These are phyloP conservation scores for Parathielavia appendiculata DNA, from an alignment of 495 filamentous ascomycete species.

Conservation along the genomic window DNA sequence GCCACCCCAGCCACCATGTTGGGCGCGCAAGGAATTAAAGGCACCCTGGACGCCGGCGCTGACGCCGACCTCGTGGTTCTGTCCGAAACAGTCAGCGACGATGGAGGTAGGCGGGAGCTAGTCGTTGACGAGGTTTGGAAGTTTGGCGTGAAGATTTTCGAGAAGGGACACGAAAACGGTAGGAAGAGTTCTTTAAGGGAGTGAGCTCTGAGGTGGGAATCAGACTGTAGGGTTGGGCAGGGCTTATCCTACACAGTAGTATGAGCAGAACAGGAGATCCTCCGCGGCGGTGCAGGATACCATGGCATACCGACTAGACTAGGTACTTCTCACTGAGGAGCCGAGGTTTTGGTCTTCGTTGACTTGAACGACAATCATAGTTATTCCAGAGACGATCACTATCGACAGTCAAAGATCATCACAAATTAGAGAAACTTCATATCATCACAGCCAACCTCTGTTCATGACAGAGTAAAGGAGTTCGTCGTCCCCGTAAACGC, in stretches of 20 bases:
- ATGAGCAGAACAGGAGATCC: no score
- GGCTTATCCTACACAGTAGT: no score
- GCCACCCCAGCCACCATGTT: constrained; percentile 69
- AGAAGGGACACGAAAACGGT: neutral
- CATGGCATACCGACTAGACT: no score
- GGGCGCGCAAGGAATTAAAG: constrained; percentile 61
- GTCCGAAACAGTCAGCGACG: constrained; percentile 36
- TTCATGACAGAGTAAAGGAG: constrained; percentile 49
- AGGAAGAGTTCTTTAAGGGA: neutral
- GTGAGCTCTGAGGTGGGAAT: no score
- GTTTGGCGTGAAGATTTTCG: constrained; percentile 23
- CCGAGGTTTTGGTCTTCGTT: neutral
- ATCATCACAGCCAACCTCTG: constrained; percentile 3
- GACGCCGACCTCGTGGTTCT: constrained; percentile 79
- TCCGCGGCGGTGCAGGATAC: no score
- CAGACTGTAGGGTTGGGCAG: no score
- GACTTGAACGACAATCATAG: neutral
- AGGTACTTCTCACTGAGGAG: no score
- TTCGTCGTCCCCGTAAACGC: constrained; percentile 69
- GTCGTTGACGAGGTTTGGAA: constrained; percentile 31
- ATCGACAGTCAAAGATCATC: constrained; percentile 6
- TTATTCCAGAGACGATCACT: neutral
- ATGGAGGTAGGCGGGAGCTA: neutral
- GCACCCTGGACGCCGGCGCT: constrained; percentile 58
- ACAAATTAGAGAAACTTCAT: neutral